phyloP scores from a whole-genome alignment of 1,139 yeast species.

The Debaryomycetaceae sp. region DNA sequence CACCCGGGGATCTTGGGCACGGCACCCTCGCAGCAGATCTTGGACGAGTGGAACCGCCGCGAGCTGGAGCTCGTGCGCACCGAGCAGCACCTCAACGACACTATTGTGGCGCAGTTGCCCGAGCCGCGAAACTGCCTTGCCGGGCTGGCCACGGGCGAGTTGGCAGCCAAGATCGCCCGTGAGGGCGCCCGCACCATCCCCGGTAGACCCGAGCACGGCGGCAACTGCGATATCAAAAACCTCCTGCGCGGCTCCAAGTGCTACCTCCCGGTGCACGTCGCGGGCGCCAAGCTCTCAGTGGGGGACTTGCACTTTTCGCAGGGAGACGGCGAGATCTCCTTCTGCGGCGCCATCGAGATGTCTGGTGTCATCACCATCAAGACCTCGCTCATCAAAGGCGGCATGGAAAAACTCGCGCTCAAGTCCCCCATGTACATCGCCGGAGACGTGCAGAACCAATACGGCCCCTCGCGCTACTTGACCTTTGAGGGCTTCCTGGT shows the following conservation, averaged over 20 bases:
- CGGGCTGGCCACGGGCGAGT: slow-evolving; percentile 28
- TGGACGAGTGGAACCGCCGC: slow-evolving; percentile 41
- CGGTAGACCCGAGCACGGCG: slow-evolving; percentile 50
- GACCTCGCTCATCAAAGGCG: slow-evolving; percentile 35
- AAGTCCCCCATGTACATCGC: slow-evolving; percentile 45
- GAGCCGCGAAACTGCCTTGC: slow-evolving; percentile 30
- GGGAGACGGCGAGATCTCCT: slow-evolving; percentile 50
- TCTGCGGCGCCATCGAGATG: slow-evolving; percentile 54
- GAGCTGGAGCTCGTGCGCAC: slow-evolving; percentile 28
- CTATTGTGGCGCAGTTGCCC: slow-evolving; percentile 42
- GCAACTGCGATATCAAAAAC: slow-evolving; percentile 49
- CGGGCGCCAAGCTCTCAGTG: slow-evolving; percentile 43
- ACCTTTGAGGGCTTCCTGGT: slow-evolving; percentile 53
- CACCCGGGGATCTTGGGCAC: slow-evolving; percentile 51
- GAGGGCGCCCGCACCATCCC: slow-evolving; percentile 51
- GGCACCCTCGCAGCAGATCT: slow-evolving; percentile 40
- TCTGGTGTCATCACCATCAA: slow-evolving; percentile 42
- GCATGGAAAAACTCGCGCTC: slow-evolving; percentile 34
- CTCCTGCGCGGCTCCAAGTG: slow-evolving; percentile 45
- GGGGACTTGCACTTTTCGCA: slow-evolving; percentile 50
- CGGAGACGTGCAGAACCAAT: slow-evolving; percentile 43
- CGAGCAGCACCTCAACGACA: slow-evolving; percentile 24
- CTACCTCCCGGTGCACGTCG: slow-evolving; percentile 42
- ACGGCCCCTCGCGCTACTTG: slow-evolving; percentile 43
- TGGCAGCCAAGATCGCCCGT: slow-evolving; percentile 23